These are phyloP conservation scores for Pichia gijzeniarum DNA, from an alignment of 805 yeast species.

Conservation along the genomic window DNA sequence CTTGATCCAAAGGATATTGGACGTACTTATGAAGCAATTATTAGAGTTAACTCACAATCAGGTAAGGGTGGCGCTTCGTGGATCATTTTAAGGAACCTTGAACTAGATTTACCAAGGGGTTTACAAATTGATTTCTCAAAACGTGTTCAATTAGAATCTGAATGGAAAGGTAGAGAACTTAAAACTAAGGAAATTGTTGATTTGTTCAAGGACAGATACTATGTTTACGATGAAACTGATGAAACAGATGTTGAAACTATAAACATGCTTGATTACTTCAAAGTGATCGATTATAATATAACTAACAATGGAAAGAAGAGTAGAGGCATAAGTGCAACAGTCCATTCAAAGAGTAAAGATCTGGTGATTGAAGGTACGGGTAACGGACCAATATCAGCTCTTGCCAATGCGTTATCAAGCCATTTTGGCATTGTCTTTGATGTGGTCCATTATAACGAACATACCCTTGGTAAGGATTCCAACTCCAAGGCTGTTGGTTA, in stretches of 20 bases:
- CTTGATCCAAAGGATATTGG: constrained; percentile 83
- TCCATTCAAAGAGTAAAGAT: constrained; percentile 34
- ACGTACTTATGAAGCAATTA: constrained; percentile 86
- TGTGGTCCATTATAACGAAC: constrained; percentile 71
- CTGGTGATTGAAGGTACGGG: constrained; percentile 51
- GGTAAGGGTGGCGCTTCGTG: constrained; percentile 91
- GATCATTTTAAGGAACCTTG: constrained; percentile 71
- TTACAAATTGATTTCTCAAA: constrained; percentile 71
- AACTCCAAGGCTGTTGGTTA: constrained; percentile 73
- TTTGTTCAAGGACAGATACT: constrained; percentile 56
- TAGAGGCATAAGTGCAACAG: constrained; percentile 41
- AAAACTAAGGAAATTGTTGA: constrained; percentile 56
- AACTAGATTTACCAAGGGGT: constrained; percentile 75
- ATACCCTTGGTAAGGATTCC: constrained; percentile 71
- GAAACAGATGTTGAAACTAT: constrained; percentile 14
- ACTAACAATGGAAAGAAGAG: constrained; percentile 34
- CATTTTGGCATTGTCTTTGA: constrained; percentile 45
- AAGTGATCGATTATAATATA: constrained; percentile 22
- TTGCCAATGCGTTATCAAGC: constrained; percentile 52
- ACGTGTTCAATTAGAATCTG: constrained; percentile 65
- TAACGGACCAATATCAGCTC: constrained; percentile 79
- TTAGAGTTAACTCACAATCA: constrained; percentile 80
- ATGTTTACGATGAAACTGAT: constrained; percentile 25
- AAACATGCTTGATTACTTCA: constrained; percentile 18
- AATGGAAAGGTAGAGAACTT: constrained; percentile 65